Conservation (phyloP, 257 asterid genomes). For the Nicotiana tomentosiformis region DNA sequence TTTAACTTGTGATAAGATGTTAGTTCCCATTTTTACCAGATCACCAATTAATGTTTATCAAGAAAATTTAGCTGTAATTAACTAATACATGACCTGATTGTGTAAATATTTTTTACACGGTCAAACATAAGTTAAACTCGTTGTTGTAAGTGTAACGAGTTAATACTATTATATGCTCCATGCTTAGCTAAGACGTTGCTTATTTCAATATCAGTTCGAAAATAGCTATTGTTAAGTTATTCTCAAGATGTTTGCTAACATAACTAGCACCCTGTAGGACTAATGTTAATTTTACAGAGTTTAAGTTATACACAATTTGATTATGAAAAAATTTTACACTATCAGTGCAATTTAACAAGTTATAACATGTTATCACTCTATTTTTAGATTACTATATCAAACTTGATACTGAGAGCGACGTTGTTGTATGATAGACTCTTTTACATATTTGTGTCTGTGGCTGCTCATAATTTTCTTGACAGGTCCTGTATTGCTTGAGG, state of each 20-base stretch:
- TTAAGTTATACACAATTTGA: neutral
- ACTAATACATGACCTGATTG: too few species aligned
- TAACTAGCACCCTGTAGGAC: neutral
- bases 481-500: conserved; percentile 37
- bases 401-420: neutral
- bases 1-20: too few species aligned
- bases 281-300: neutral
- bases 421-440: neutral
- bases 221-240: neutral
- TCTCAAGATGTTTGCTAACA: neutral
- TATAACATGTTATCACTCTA: neutral
- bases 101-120: too few species aligned
- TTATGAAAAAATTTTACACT: neutral
- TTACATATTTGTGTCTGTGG: neutral
- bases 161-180: neutral
- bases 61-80: too few species aligned
- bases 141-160: too few species aligned
- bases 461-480: neutral
- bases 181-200: neutral
- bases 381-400: neutral
- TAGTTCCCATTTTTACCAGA: neutral
- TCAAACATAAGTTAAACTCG: neutral
- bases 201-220: neutral
- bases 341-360: neutral
- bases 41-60: too few species aligned